phyloP scores from a whole-genome alignment of 73 alveolate species.

The Tetrahymena malaccensis region DNA sequence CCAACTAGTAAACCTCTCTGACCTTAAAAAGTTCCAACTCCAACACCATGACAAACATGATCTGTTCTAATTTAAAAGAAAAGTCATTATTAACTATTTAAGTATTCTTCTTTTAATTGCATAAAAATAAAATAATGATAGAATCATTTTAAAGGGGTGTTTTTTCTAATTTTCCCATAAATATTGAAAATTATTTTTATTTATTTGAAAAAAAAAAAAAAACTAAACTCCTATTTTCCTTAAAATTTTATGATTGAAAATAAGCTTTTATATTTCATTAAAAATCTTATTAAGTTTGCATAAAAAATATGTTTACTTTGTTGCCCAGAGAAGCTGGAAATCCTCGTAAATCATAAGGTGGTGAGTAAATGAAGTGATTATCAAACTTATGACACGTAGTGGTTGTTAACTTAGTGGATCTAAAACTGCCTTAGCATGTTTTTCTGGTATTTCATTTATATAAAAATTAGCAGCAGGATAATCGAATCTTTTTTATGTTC shows the following conservation, averaged over 20 bases:
- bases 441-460: not conserved
- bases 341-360: constrained; percentile 38
- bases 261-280: too few relatives aligned
- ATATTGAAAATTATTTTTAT: not conserved
- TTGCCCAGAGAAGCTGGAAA: constrained; percentile 30
- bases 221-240: not conserved
- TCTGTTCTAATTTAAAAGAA: not conserved
- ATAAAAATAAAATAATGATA: too few relatives aligned
- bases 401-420: not conserved
- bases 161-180: too few relatives aligned
- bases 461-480: constrained; percentile 37
- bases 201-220: not conserved
- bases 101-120: too few relatives aligned
- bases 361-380: constrained; percentile 33
- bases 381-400: not conserved
- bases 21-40: constrained; percentile 2
- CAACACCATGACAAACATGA: constrained; percentile 33
- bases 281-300: too few relatives aligned
- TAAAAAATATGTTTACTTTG: constrained; percentile 1
- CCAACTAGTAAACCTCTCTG: constrained; percentile 2
- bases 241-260: too few relatives aligned
- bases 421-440: not conserved
- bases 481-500: constrained; percentile 17
- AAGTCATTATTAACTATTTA: not conserved
- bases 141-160: too few relatives aligned